phyloP scores from a whole-genome alignment of 2,329 filamentous ascomycete genomes.

The Colletotrichum euphorbiae region DNA sequence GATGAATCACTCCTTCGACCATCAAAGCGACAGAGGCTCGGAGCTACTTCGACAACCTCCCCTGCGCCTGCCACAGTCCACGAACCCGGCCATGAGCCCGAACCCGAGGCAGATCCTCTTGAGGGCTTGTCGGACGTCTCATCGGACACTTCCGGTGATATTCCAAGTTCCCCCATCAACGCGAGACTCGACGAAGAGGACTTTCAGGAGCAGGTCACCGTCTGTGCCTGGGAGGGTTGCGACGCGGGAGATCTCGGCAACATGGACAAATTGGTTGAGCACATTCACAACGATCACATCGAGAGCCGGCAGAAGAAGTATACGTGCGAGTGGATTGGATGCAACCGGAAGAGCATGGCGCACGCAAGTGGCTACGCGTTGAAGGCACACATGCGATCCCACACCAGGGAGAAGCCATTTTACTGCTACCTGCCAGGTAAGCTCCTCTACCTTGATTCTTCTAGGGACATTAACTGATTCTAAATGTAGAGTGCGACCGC shows the following conservation, averaged over 20 bases:
- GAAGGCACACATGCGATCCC: conserved; percentile 96
- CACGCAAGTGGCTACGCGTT: conserved; percentile 97
- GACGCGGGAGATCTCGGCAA: conserved; percentile 76
- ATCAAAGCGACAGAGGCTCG: conserved; percentile 51
- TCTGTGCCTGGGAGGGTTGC: conserved; percentile 84
- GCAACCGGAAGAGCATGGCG: conserved; percentile 85
- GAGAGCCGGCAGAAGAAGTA: conserved; percentile 95
- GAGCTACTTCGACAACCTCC: conserved; percentile 52
- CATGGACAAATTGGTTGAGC: conserved; percentile 84
- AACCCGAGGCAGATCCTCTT: conserved; percentile 62
- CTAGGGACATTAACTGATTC: conserved; percentile 37
- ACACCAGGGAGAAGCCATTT: conserved; percentile 98
- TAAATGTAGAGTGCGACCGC: conserved; percentile 85
- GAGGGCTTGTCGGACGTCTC: conserved; percentile 79
- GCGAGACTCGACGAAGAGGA: conserved; percentile 79
- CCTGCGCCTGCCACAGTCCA: conserved; percentile 61
- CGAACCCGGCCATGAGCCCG: conserved; percentile 37
- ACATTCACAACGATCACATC: conserved; percentile 94
- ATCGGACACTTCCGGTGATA: conserved; percentile 88
- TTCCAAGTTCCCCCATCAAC: conserved; percentile 77
- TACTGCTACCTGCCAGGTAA: conserved; percentile 94
- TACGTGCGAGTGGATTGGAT: conserved; percentile 97
- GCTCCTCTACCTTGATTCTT: conserved; percentile 41
- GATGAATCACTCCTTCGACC: conserved; percentile 48
- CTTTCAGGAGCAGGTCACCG: conserved; percentile 80